Percentiles rank a stretch among this genome's conserved stretches.
Evolutionary conservation across 1,139 yeast species (phyloP).

Genomic region (Yamadazyma songkhlaensis): DNA sequence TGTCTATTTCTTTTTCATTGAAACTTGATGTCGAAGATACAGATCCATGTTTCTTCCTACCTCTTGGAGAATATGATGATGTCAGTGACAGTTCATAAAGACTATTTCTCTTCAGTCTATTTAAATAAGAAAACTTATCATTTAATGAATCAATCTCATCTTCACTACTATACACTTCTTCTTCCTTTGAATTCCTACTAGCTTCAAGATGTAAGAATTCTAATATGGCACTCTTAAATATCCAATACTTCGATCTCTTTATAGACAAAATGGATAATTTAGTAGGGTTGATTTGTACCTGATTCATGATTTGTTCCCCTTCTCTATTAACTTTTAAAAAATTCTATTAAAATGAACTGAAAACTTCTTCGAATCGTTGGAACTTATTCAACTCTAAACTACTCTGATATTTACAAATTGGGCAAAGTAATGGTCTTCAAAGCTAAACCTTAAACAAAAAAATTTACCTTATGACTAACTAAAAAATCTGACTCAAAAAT

Average conservation of each 20-base stretch:
- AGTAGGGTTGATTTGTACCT: slow-evolving; percentile 45
- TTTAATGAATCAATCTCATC: background rate
- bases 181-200: slow-evolving; percentile 10
- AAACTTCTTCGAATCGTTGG: too few relatives aligned
- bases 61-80: slow-evolving; percentile 3
- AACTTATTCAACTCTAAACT: too few relatives aligned
- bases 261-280: slow-evolving; percentile 46
- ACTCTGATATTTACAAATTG: too few relatives aligned
- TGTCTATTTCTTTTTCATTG: slow-evolving; percentile 22
- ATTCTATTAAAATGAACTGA: background rate
- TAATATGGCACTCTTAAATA: slow-evolving; percentile 46
- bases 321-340: background rate
- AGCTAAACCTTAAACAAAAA: too few relatives aligned
- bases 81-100: slow-evolving; percentile 6
- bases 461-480: background rate
- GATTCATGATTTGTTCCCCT: slow-evolving; percentile 19
- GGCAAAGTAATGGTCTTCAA: too few relatives aligned
- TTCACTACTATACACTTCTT: slow-evolving; percentile 18
- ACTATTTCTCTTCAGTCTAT: slow-evolving; percentile 7
- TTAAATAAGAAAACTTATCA: slow-evolving; percentile 2
- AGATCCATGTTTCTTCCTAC: slow-evolving; percentile 12
- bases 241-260: slow-evolving; percentile 49
- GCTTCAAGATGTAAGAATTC: slow-evolving; percentile 32
- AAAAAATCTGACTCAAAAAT: background rate
- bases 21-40: slow-evolving; percentile 14